phyloP scores from a whole-genome alignment of 768 basidiomycete species.

The Tricholoma flavovirens region DNA sequence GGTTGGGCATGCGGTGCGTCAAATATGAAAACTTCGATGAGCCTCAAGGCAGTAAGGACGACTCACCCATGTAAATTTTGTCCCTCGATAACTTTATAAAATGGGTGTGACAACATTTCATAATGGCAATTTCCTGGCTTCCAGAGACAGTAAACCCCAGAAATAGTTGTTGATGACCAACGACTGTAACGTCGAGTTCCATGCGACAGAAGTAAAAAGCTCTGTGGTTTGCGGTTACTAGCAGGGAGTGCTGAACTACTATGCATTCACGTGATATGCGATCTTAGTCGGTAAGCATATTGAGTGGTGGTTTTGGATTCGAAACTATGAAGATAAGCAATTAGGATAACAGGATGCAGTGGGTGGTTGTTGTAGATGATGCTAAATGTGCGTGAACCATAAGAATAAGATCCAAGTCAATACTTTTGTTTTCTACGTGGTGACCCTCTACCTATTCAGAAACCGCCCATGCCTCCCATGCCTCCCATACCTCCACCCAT shows the following conservation, averaged over 20 bases:
- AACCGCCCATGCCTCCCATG: conserved; percentile 38
- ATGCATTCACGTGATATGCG: too few relatives aligned
- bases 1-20: too few relatives aligned
- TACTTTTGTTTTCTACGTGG: conserved; percentile 2
- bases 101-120: conserved; percentile 91
- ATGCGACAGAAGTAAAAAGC: too few relatives aligned
- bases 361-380: not conserved
- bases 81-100: conserved; percentile 94
- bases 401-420: conserved; percentile 1
- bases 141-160: too few relatives aligned
- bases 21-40: too few relatives aligned
- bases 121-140: conserved; percentile 97
- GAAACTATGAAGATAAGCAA: conserved; percentile 1
- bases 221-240: too few relatives aligned
- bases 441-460: conserved; percentile 11
- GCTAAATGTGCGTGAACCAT: conserved; percentile 1
- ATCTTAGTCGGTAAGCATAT: too few relatives aligned
- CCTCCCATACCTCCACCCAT: conserved; percentile 46
- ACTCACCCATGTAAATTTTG: conserved; percentile 91
- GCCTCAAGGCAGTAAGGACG: not conserved
- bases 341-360: conserved; percentile 1
- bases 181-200: too few relatives aligned
- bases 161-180: too few relatives aligned
- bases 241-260: too few relatives aligned
- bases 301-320: conserved; percentile 1